phyloP scores from a whole-genome alignment of 2,329 filamentous ascomycete genomes.

The Cladorrhinum sp. region DNA sequence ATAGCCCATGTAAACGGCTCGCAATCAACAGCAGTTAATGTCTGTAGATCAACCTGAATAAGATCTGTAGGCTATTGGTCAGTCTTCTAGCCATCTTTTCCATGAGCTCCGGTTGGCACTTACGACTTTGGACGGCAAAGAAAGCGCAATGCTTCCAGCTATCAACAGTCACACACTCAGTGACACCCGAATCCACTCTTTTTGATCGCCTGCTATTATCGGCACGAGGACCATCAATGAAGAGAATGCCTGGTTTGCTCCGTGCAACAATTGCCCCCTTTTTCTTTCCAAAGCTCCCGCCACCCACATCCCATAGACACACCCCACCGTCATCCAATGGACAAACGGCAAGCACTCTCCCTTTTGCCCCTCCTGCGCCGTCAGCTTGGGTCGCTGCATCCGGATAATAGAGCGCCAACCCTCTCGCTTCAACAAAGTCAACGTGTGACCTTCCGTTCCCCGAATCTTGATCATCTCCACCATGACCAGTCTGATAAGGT shows the following conservation, averaged over 20 bases:
- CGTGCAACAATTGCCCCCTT: conserved; percentile 63
- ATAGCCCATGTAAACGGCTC: conserved; percentile 78
- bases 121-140: conserved; percentile 72
- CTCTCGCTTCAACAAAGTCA: conserved; percentile 64
- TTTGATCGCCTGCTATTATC: conserved; percentile 51
- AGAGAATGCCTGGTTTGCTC: conserved; percentile 66
- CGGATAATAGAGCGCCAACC: conserved; percentile 65
- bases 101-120: conserved; percentile 31
- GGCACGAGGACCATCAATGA: conserved; percentile 48
- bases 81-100: conserved; percentile 9
- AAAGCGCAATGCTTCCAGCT: conserved; percentile 65
- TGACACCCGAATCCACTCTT: conserved; percentile 68
- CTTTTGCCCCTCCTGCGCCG: conserved; percentile 42
- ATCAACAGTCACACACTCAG: conserved; percentile 81
- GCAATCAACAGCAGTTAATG: conserved; percentile 65
- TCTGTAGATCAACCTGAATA: conserved; percentile 77
- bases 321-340: conserved; percentile 84
- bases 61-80: conserved; percentile 47
- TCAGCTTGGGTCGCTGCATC: conserved; percentile 39
- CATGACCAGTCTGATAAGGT: conserved; percentile 45
- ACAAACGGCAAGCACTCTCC: conserved; percentile 60
- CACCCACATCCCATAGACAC: conserved; percentile 78
- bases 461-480: background rate
- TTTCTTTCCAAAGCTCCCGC: conserved; percentile 45
- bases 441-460: conserved; percentile 30